These are phyloP conservation scores for Ormosia semicastrata DNA, from an alignment of 306 rosid species.

Conservation along the genomic window DNA sequence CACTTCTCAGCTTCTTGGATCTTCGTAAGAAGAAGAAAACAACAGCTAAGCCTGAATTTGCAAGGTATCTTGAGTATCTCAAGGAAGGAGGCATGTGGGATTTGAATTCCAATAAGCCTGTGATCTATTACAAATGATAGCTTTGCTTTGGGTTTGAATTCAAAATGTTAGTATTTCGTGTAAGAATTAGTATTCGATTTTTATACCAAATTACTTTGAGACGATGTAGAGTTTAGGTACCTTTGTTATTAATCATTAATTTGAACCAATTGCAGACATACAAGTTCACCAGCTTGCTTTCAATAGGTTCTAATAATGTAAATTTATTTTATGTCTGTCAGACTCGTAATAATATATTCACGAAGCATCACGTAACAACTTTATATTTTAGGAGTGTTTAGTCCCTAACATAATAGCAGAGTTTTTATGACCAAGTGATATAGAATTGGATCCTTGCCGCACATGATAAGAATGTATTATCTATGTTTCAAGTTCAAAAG, in stretches of 20 bases:
- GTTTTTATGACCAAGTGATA: no score
- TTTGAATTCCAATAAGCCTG: constrained; percentile 53
- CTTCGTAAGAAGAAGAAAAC: constrained; percentile 52
- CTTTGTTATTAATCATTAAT: background rate
- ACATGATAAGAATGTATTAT: no score
- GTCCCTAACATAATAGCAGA: no score
- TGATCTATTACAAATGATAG: constrained; percentile 53
- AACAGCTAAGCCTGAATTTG: constrained; percentile 64
- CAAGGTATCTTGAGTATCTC: constrained; percentile 61
- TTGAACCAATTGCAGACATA: background rate
- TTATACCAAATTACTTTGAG: background rate
- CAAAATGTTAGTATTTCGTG: background rate
- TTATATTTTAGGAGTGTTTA: background rate
- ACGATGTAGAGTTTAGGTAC: background rate
- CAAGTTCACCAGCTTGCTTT: background rate
- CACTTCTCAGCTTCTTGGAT: constrained; percentile 49
- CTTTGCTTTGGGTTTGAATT: constrained; percentile 3
- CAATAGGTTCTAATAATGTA: background rate
- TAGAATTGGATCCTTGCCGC: no score
- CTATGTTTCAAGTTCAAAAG: no score
- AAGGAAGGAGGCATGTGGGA: constrained; percentile 78
- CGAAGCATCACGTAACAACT: no score
- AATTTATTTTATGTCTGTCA: background rate
- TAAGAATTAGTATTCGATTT: background rate
- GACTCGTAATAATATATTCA: no score